Percentiles rank a stretch among this genome's conserved stretches.
phyloP scores from a whole-genome alignment of 257 asterid genomes.

The Linaria vulgaris region DNA sequence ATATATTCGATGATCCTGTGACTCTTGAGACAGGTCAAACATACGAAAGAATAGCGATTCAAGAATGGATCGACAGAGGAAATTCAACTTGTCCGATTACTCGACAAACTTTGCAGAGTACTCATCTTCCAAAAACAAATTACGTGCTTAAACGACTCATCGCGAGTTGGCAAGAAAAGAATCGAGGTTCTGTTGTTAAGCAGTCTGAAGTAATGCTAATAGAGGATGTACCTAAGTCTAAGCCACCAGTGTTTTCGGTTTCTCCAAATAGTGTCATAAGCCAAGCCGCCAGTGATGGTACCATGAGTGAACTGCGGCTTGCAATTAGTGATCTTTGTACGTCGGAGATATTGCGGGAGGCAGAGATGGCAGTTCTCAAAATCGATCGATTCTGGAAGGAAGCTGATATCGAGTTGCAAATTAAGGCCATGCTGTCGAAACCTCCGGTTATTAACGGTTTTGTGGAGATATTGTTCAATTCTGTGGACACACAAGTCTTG shows the following conservation, averaged over 20 bases:
- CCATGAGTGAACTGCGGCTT: slow-evolving; percentile 48
- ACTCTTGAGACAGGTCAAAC: slow-evolving; percentile 90
- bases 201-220: slow-evolving; percentile 20
- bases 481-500: slow-evolving; percentile 51
- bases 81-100: slow-evolving; percentile 76
- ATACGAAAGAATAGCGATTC: slow-evolving; percentile 70
- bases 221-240: slow-evolving; percentile 22
- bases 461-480: slow-evolving; percentile 68
- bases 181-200: slow-evolving; percentile 23
- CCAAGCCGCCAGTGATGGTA: slow-evolving; percentile 47
- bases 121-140: slow-evolving; percentile 65
- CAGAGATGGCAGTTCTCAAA: slow-evolving; percentile 60
- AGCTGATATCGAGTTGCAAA: slow-evolving; percentile 29
- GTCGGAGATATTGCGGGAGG: slow-evolving; percentile 60
- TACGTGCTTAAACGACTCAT: slow-evolving; percentile 82
- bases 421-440: slow-evolving; percentile 50
- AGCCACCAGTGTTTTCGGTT: slow-evolving; percentile 29
- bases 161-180: slow-evolving; percentile 68
- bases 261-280: slow-evolving; percentile 55
- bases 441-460: slow-evolving; percentile 69
- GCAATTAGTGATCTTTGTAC: slow-evolving; percentile 59
- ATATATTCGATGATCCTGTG: slow-evolving; percentile 74
- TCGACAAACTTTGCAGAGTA: slow-evolving; percentile 59
- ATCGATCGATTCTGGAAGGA: slow-evolving; percentile 55
- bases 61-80: slow-evolving; percentile 82